Evolutionary conservation across 2,329 filamentous ascomycete species (phyloP), one percentile per base, ranked within the genome.

Genomic region (Eurotiales sp.): DNA sequence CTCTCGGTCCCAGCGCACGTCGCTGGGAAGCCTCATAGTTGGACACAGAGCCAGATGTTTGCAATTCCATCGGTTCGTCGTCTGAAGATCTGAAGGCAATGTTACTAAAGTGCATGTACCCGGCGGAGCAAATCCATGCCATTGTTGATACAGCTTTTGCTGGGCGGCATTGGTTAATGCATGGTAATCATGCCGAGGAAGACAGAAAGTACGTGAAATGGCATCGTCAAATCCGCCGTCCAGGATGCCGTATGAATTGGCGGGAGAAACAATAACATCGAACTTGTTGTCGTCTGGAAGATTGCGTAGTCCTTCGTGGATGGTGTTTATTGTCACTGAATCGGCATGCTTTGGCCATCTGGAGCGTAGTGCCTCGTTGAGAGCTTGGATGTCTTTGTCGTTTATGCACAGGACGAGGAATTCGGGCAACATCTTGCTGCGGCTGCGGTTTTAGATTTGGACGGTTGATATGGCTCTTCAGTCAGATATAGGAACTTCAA

Each of bases 181-280:
- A 17, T 69, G 56, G 55, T 80, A 80, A 47, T 75, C 68, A 21
- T 71, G 59, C 3, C 55, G 54, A 0, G 76, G 76, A 3, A 56
- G 59, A 1, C 74, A 73, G 53, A 80, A 74, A 10, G 70, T 69
- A 27, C 70, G 67, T 0, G 77, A 79, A 50, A 81, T 76, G 21
- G 78, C 78, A 55, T 79, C 74, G 61, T 81, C 77, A 55, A 80
- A 82, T 43, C 71, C 76, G 23, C 79, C 79, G 55, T 81, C 78
- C 1, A 82, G 70, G 1, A 72, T 70, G 23, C 71, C 78, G 59
- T 79, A 81, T 1, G 76, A 79, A 57, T 81, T 81, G 37, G 78
- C 77, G 0, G 78, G 78, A 1, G 78, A 81, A 19, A 80, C 76
- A 37, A 81, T 64, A 11, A 74, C 65, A 58, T 80, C 73, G 58